Conservation (phyloP, 2,329 filamentous ascomycete genomes). For the Didymella pomorum region DNA sequence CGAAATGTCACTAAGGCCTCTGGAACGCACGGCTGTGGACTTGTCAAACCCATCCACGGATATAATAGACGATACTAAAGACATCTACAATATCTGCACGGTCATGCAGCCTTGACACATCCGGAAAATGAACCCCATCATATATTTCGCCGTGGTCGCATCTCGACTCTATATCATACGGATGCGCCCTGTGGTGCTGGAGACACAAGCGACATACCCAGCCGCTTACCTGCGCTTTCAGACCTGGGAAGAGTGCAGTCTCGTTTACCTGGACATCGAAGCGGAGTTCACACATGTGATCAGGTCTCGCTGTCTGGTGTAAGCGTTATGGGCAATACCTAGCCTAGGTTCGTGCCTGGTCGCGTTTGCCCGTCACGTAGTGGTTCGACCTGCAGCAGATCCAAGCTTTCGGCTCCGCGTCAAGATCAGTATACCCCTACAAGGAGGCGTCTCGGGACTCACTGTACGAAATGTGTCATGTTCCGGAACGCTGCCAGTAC, state of each 20-base stretch:
- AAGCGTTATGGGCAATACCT: not conserved
- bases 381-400: not conserved
- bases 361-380: not conserved
- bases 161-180: not conserved
- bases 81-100: not conserved
- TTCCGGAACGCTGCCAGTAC: no score
- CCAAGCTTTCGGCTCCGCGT: not conserved
- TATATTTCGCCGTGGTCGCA: not conserved
- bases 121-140: not conserved
- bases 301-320: not conserved
- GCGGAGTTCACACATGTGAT: not conserved
- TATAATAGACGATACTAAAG: no score
- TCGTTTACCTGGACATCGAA: not conserved
- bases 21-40: no score
- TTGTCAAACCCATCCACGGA: no score
- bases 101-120: not conserved
- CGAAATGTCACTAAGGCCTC: not conserved
- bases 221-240: not conserved
- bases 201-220: not conserved
- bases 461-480: no score
- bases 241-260: not conserved
- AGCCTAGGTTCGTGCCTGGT: not conserved
- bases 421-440: no score
- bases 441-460: no score
- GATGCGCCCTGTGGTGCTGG: not conserved